Base-by-base conservation (phyloP, 2,329 filamentous ascomycete genomes). In the Chalara sp. region DNA sequence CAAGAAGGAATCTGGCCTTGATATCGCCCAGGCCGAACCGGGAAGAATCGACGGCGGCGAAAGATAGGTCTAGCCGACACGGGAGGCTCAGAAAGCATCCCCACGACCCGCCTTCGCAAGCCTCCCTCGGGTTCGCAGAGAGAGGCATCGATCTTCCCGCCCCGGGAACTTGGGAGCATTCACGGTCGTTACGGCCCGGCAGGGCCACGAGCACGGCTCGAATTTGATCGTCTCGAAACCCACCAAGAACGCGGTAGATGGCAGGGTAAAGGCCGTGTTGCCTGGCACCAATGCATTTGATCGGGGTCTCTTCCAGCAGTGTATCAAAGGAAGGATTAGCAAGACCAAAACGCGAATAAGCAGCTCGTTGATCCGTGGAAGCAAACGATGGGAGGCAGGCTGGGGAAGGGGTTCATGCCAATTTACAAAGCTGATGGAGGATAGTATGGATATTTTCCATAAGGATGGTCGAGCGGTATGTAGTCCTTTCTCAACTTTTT, bases 161-260 rank as follows among this genome's bases (percentile, higher is more conserved):
- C n/a, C n/a, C n/a, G 56, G 82, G 81, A 81, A 0, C 84, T 86
- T 68, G 83, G 82, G 1, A 86, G 85, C 59, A 78, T 86, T 28
- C 83, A 86, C 67, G 82, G 82, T 0, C 76, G 79, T 50, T 85
- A 86, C 49, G 60, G 61, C 2, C 49, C 44, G 5, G 51, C 66
- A 48, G 74, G 68, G 48, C 73, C 74, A 51, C 53, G 46, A 49
- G 51, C 32, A 33, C 53, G 48, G 63, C 63, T 44, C 68, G 72
- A 30, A 63, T 72, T 40, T 61, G 67, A 47, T 70, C 72, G 62
- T 58, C 73, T 61, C 32, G 53, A 56, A 43, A 52, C 51, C n/a
- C 21, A 53, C 61, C 3, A 46, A 49, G 46, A 49, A 59, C 29
- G 57, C 53, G 0, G 63, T 65, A 12, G 64, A 65, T 1, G 68